phyloP scores from a whole-genome alignment of 129 eudicot genomes.

The Chrysanthemum makinoi region DNA sequence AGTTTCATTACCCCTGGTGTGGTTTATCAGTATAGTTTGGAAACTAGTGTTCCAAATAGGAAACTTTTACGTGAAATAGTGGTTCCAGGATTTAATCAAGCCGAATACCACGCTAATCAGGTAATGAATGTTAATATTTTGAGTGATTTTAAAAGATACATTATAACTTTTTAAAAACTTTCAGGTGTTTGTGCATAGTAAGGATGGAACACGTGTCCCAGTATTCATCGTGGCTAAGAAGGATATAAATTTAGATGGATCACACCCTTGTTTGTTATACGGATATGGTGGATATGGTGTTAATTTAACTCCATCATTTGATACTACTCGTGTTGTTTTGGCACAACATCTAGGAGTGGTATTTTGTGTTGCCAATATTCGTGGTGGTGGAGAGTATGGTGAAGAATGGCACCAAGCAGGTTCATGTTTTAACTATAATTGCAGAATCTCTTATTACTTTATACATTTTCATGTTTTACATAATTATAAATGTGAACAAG shows the following conservation, averaged over 20 bases:
- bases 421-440: constrained; percentile 21
- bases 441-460: no score
- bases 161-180: neutral
- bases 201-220: constrained; percentile 75
- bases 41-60: constrained; percentile 45
- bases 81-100: constrained; percentile 71
- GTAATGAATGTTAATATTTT: constrained; percentile 26
- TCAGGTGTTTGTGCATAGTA: constrained; percentile 77
- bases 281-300: constrained; percentile 88
- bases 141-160: neutral
- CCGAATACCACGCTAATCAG: constrained; percentile 56
- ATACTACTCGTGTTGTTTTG: constrained; percentile 52
- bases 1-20: constrained; percentile 85
- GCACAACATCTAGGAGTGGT: constrained; percentile 56
- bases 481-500: no score
- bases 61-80: constrained; percentile 56
- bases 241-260: constrained; percentile 63
- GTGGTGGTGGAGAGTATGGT: constrained; percentile 99
- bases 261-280: constrained; percentile 78
- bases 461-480: no score
- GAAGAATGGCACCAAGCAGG: constrained; percentile 97
- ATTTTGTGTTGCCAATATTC: constrained; percentile 81
- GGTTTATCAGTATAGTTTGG: constrained; percentile 57
- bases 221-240: constrained; percentile 71
- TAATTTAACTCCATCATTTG: constrained; percentile 82